Evolutionary conservation across 2,329 filamentous ascomycete species (phyloP).

Genomic region (Nothophaeocryptopus gaeumannii): DNA sequence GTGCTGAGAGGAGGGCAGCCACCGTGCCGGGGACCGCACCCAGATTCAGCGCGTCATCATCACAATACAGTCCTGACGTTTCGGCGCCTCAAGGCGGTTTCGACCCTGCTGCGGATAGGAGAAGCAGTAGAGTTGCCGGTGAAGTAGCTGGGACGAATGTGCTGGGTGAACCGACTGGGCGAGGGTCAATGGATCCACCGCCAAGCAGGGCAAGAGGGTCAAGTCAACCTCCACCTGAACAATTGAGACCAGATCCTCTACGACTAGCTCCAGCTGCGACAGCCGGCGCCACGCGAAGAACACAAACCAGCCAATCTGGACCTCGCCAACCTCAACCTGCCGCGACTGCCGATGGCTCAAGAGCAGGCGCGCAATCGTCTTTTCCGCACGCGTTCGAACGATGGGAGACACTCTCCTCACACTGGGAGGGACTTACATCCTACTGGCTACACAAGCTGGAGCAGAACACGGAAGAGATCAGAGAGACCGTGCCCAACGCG

Average conservation of each 20-base stretch:
- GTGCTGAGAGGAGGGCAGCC: conserved; percentile 60
- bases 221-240: conserved; percentile 23
- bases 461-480: conserved; percentile 82
- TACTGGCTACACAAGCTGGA: conserved; percentile 96
- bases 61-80: conserved; percentile 31
- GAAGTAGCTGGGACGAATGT: conserved; percentile 34
- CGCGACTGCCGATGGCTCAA: conserved; percentile 20
- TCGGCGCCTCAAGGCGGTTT: conserved; percentile 23
- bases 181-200: conserved; percentile 25
- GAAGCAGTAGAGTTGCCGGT: conserved; percentile 25
- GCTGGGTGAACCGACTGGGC: conserved; percentile 33
- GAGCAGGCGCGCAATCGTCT: conserved; percentile 52
- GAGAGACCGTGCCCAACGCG: conserved; percentile 70
- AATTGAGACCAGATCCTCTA: conserved; percentile 21
- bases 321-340: conserved; percentile 26
- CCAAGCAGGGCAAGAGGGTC: conserved; percentile 19
- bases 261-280: conserved; percentile 20
- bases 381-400: conserved; percentile 97
- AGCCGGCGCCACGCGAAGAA: conserved; percentile 21
- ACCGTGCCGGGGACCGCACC: conserved; percentile 24
- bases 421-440: conserved; percentile 95
- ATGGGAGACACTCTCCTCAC: conserved; percentile 94
- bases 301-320: conserved; percentile 24
- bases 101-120: conserved; percentile 23
- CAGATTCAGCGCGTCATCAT: conserved; percentile 27